A percentile compares a stretch with the other conserved stretches of the same genome.
These are phyloP conservation scores for Aspergillus texensis DNA, from an alignment of 2,329 filamentous ascomycete species.

Conservation along the genomic window DNA sequence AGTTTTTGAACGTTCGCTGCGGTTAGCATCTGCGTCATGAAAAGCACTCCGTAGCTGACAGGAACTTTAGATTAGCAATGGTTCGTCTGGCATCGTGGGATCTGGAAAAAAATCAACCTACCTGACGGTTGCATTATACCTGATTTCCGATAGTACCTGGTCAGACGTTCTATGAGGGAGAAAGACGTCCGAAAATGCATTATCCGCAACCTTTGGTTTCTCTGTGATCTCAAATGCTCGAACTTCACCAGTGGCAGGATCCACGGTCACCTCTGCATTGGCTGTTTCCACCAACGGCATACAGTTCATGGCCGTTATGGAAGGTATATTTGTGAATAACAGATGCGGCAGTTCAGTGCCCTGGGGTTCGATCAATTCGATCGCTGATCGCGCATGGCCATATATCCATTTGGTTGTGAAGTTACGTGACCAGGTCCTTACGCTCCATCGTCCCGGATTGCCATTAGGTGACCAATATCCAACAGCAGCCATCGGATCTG, in stretches of 20 bases:
- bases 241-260: not conserved
- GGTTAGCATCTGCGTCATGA: slow-evolving; percentile 6
- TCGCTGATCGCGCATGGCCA: not conserved
- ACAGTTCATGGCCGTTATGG: slow-evolving; percentile 1
- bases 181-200: slow-evolving; percentile 4
- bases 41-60: not conserved
- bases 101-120: not conserved
- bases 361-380: no score
- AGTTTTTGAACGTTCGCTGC: not conserved
- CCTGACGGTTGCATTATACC: slow-evolving; percentile 2
- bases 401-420: slow-evolving; percentile 1
- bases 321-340: not conserved
- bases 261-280: not conserved
- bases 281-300: not conserved
- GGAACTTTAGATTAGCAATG: not conserved
- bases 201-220: not conserved
- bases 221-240: not conserved
- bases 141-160: not conserved
- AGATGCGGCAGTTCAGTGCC: not conserved
- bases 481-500: not conserved
- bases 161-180: not conserved
- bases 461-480: slow-evolving; percentile 4
- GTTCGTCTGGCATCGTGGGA: not conserved
- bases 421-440: not conserved
- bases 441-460: not conserved